phyloP scores from a whole-genome alignment of 371 early-diverging fungal genomes.

The Mortierella sp. region DNA sequence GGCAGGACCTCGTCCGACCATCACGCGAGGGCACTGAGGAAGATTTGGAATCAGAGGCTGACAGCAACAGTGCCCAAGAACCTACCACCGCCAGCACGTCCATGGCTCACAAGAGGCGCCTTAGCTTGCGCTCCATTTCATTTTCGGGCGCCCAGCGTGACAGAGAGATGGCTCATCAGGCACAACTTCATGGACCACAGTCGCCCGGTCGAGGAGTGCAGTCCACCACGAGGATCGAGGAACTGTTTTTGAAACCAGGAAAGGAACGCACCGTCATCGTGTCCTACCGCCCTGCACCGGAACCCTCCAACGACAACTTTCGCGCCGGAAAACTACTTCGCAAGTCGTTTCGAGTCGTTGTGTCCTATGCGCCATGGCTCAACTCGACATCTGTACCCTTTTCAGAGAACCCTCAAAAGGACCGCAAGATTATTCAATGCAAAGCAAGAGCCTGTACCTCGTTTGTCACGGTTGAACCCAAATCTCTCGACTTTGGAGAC shows the following conservation, averaged over 20 bases:
- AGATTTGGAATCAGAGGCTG: constrained; percentile 34
- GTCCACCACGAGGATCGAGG: constrained; percentile 81
- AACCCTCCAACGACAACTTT: constrained; percentile 65
- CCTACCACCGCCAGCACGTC: constrained; percentile 35
- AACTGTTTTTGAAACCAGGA: constrained; percentile 87
- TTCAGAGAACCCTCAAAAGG: constrained; percentile 65
- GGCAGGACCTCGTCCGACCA: constrained; percentile 38
- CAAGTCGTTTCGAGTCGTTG: constrained; percentile 81
- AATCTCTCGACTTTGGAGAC: constrained; percentile 91
- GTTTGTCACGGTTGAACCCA: constrained; percentile 87
- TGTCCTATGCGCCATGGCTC: constrained; percentile 71
- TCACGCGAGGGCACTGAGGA: constrained; percentile 29
- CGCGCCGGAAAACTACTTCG: constrained; percentile 82
- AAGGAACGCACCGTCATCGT: constrained; percentile 85
- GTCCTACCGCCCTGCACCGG: constrained; percentile 79
- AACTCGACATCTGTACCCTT: constrained; percentile 39
- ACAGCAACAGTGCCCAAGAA: constrained; percentile 28
- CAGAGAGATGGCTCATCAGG: constrained; percentile 35
- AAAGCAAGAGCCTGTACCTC: constrained; percentile 94
- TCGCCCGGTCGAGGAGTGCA: constrained; percentile 56
- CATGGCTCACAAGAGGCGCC: constrained; percentile 28
- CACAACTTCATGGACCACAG: constrained; percentile 46
- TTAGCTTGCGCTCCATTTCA: constrained; percentile 43
- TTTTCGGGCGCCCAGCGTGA: constrained; percentile 44
- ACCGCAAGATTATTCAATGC: constrained; percentile 91